Evolutionary conservation across 768 basidiomycete species (phyloP).

Genomic region (Russula dissimulans): DNA sequence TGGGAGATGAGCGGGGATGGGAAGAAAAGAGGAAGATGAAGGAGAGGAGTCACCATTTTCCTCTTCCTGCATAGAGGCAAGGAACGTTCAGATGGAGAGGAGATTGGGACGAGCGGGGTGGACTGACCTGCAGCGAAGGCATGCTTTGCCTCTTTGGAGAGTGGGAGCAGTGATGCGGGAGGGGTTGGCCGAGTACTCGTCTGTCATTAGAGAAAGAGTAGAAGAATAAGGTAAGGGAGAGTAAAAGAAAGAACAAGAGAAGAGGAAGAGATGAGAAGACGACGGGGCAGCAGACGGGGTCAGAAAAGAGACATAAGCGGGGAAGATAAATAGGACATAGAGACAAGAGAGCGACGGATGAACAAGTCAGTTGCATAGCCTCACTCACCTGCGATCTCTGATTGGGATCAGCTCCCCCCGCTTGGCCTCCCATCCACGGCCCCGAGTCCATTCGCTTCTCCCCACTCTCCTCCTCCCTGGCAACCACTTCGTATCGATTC

Average conservation of each 20-base stretch:
- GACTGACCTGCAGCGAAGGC: constrained; percentile 21
- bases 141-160: constrained; percentile 20
- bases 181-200: constrained; percentile 13
- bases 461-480: background rate
- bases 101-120: background rate
- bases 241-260: constrained; percentile 9
- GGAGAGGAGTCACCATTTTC: constrained; percentile 15
- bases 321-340: constrained; percentile 20
- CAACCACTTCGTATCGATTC: background rate
- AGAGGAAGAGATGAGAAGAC: constrained; percentile 8
- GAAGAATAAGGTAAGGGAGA: constrained; percentile 16
- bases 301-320: constrained; percentile 15
- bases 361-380: constrained; percentile 11
- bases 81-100: background rate
- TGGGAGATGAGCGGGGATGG: background rate
- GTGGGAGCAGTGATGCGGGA: constrained; percentile 16
- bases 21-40: background rate
- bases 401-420: constrained; percentile 8
- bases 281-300: constrained; percentile 9
- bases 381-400: background rate
- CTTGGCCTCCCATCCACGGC: background rate
- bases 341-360: background rate
- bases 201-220: constrained; percentile 20
- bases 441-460: background rate
- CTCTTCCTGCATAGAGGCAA: constrained; percentile 12